Base-by-base conservation (phyloP, 176 grass and related monocot genomes). In the Coix lacrymajobi region DNA sequence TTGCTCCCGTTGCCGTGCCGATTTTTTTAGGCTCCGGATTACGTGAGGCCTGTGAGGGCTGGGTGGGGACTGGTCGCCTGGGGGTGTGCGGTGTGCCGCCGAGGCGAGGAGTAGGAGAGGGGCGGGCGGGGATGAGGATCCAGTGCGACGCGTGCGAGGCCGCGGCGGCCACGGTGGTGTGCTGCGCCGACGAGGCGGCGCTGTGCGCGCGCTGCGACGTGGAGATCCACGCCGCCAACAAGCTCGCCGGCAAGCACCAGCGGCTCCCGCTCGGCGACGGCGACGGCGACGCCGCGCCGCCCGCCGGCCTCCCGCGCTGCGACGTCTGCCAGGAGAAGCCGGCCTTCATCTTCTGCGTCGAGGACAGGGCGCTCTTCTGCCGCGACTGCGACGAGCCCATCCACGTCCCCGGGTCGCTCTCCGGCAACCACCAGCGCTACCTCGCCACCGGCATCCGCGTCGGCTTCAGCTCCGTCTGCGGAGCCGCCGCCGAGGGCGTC, bases 331-430 rank as follows among this genome's bases (percentile, higher is more conserved):
- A 92, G 82, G 93, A 99, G 85, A 96, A 92, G 86, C 85, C 93
- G 30, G 97, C 97, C 52, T 96, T 99, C 68, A 90, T 99, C 76
- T 99, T 99, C 91, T 99, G 97, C 76, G 93, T 99, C 5, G 93
- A 99, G 76, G 97, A 99, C 81, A 32, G 96, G 79, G 97, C 97
- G 69, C 97, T 99, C 14, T 89, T 99, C 85, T 99, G 97, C 91
- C 79, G 93, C 17, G 97, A 99, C 70, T 99, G 93, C 73, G 97
- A 99, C 83, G 96, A 94, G 85, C 85, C 93, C 56, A 99, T 99
- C 72, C 97, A 99, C 36, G 91, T 99, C 19, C 79, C 93, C 0
- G 91, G 93, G 0, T 92, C 93, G 57, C 91, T 99, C 32, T 81
- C 93, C 7, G 97, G 91, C 19, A 77, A 87, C n/a, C 90, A 90